Evolutionary conservation across 1,139 yeast species (phyloP), one percentile per base, ranked within the genome.

Genomic region (Taphrina populina): DNA sequence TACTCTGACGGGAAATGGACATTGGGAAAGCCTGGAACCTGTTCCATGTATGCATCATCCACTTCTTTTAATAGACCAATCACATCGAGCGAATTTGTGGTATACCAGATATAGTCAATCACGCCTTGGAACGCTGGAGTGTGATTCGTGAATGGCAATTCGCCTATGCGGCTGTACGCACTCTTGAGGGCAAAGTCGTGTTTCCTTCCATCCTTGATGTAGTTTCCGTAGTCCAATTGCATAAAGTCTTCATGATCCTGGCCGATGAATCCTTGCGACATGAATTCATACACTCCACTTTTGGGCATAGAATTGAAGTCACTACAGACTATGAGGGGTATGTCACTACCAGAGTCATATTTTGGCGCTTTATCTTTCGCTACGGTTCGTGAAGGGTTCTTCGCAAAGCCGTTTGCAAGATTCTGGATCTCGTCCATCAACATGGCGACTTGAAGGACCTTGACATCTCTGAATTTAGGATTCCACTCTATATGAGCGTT

Each of bases 401-500:
- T 70, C 49, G 76, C 77, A 58, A 78, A 75, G 61, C 78, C 82
- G 13, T 56, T 45, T 19, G 56, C 56, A 19, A 45, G 52, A 1
- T 72, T 72, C 67, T 88, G 94, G 65, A 92, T 72, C 70, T 92
- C 96, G 67, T 92, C 97, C 67, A 94, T 73, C 62, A 94, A 74
- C 45, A 92, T 83, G 46, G 96, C 96, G 56, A 87, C 92, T 74
- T 94, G 98, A 71, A 94, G 84, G 6, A 96, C 81, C 71, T 94
- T 94, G 59, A 94, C 99, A 72, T 94, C 99, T 68, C 88, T 87
- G 68, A 82, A 87, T 47, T 88, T 88, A 7, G 98, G 98, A 72
- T 92, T 97, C 97, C 98, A 94, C 70, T 90, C 96, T 69, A 92
- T 80, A 76, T 94, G 99, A 0, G 98, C 90, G 65, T 90, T 92